phyloP scores from a whole-genome alignment of 805 yeast species.

The Brettanomyces nanus region DNA sequence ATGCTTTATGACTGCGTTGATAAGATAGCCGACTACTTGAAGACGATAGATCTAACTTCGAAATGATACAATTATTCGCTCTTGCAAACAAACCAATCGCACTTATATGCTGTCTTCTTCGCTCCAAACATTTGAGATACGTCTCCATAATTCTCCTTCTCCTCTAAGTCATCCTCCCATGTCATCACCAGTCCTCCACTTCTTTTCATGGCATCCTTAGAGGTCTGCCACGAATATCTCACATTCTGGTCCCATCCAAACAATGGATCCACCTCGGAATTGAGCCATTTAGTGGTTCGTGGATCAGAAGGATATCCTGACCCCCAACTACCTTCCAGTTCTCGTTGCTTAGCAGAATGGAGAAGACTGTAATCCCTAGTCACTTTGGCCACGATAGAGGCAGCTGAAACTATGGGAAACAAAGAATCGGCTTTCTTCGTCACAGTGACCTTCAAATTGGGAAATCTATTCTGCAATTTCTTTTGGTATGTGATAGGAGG shows the following conservation, averaged over 20 bases:
- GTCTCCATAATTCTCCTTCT: slow-evolving; percentile 18
- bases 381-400: slow-evolving; percentile 93
- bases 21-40: slow-evolving; percentile 6
- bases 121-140: slow-evolving; percentile 11
- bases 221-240: slow-evolving; percentile 92
- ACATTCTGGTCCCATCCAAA: slow-evolving; percentile 79
- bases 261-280: slow-evolving; percentile 50
- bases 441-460: slow-evolving; percentile 53
- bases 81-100: slow-evolving; percentile 14
- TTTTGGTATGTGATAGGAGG: slow-evolving; percentile 82
- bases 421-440: slow-evolving; percentile 92
- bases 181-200: slow-evolving; percentile 43
- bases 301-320: slow-evolving; percentile 97
- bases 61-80: background rate
- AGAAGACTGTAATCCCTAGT: slow-evolving; percentile 57
- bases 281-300: slow-evolving; percentile 71
- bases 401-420: slow-evolving; percentile 88
- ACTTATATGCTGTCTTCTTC: slow-evolving; percentile 6
- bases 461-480: slow-evolving; percentile 64
- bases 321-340: slow-evolving; percentile 41
- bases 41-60: background rate
- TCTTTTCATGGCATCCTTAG: slow-evolving; percentile 59
- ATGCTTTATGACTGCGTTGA: slow-evolving; percentile 11
- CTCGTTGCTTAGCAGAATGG: slow-evolving; percentile 7
- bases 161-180: slow-evolving; percentile 48